Evolutionary conservation across 1,284 basidiomycete genomes (phyloP).

Genomic region (Ustilago hordei): DNA sequence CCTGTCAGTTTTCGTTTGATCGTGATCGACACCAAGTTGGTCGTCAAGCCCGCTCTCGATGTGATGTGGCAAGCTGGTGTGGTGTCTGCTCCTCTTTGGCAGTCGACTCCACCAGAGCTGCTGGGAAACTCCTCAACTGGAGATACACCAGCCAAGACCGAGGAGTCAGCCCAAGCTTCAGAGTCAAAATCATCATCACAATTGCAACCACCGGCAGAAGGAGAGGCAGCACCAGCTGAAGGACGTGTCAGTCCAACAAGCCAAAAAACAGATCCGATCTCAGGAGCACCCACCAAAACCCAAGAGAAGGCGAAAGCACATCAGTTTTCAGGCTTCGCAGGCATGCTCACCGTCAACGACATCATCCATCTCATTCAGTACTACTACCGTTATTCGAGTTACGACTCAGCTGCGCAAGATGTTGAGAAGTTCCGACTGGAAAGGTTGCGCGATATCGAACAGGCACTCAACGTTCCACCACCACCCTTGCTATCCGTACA

Average conservation of each 20-base stretch:
- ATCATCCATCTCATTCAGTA: conserved; percentile 69
- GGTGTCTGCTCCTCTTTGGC: conserved; percentile 95
- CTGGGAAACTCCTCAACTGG: conserved; percentile 18
- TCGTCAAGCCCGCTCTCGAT: conserved; percentile 66
- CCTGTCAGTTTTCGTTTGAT: conserved; percentile 96
- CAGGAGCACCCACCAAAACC: neutral
- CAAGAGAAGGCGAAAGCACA: conserved; percentile 7
- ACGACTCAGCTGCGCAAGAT: conserved; percentile 87
- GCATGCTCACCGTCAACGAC: conserved; percentile 69
- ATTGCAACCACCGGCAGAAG: neutral
- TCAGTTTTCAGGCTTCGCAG: conserved; percentile 64
- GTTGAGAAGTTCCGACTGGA: conserved; percentile 95
- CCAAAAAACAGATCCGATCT: neutral
- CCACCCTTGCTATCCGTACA: conserved; percentile 91
- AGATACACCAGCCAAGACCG: conserved; percentile 4
- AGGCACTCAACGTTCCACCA: conserved; percentile 87
- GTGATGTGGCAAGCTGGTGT: conserved; percentile 73
- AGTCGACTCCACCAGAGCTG: conserved; percentile 56
- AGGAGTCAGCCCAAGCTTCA: neutral
- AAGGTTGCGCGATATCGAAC: conserved; percentile 81
- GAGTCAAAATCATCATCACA: neutral
- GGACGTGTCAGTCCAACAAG: conserved; percentile 30
- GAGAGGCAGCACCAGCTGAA: neutral
- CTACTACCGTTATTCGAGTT: conserved; percentile 71
- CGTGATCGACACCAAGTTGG: conserved; percentile 79